Base-by-base conservation (phyloP, 768 basidiomycete genomes). In the Lactarius deliciosus region DNA sequence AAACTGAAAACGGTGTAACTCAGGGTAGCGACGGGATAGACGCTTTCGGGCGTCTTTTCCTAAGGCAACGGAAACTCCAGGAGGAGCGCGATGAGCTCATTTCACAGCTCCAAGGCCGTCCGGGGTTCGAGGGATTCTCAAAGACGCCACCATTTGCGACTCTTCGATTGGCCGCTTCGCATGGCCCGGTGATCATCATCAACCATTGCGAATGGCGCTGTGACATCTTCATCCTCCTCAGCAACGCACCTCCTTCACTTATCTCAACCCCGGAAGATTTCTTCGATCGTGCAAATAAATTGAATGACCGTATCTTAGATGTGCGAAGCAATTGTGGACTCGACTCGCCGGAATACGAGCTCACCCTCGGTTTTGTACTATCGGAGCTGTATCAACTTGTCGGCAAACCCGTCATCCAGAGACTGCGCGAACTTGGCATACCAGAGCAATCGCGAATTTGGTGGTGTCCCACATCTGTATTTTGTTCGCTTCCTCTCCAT, bases 401-500 rank as follows among this genome's bases (percentile, higher is more conserved):
- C 1, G 22, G 53, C 28, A 11, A 25, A 30, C 22, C 53, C 8
- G 22, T 25, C 53, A 54, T 54, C 22, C 22, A 11, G n/a, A 25
- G 28, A 54, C 53, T 54, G 11, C 53, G 28, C 22, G 53, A 54
- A 54, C 53, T 54, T 30, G 53, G 53, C n/a, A 11, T 28, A 15
- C 53, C 53, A 54, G 53, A 54, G 53, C 36, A 36, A 36, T 36
- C 36, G 36, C 36, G 36, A 36, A 36, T 36, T 36, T 36, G 36
- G 36, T 36, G 41, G 41, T 43, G 41, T 43, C 16, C 41, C 53
- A 13, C 41, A 43, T 43, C 41, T 5, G 18, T 15, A 16, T 54
- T 16, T 13, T 54, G 53, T 16, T 64, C 53, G 15, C 61, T 67
- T 40, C 65, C 65, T 15, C 22, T 67, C 3, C 65, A 67, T 22